These are phyloP conservation scores for Paramecium sexaurelia DNA, from an alignment of 73 alveolate species.

Conservation along the genomic window DNA sequence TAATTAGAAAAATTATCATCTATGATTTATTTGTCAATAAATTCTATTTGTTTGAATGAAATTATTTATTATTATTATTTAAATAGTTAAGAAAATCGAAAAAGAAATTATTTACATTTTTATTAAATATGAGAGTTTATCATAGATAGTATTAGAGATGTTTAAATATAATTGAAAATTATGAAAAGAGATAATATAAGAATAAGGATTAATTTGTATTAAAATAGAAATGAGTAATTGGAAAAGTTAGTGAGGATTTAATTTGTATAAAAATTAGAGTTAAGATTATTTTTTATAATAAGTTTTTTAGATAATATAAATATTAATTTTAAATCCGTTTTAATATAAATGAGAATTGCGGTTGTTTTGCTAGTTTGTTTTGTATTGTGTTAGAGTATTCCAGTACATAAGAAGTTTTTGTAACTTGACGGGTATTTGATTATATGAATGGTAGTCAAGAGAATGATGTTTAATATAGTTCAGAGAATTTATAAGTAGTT, in stretches of 20 bases:
- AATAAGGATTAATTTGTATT: too few species aligned
- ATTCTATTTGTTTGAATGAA: too few species aligned
- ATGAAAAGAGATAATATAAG: too few species aligned
- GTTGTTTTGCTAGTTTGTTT: not conserved
- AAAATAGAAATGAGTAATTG: too few species aligned
- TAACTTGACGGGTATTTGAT: not conserved
- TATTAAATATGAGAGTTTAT: too few species aligned
- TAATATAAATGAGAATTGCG: not conserved
- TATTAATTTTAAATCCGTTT: not conserved
- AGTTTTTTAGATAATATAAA: not conserved
- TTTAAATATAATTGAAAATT: too few species aligned
- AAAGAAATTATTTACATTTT: too few species aligned
- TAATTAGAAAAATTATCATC: too few species aligned
- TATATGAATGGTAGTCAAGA: not conserved
- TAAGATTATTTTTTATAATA: not conserved
- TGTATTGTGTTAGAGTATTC: not conserved
- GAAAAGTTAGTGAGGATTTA: not conserved
- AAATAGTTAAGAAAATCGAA: too few species aligned
- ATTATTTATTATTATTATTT: too few species aligned
- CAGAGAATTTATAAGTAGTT: not conserved
- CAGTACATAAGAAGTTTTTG: conserved; percentile 16
- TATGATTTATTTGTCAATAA: too few species aligned
- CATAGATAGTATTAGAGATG: too few species aligned
- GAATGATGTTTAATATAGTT: conserved; percentile 13
- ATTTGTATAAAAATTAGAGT: not conserved